These are phyloP conservation scores for Hemisphaericaspora xylanilytica DNA, from an alignment of 1,139 yeast genomes.

Conservation along the genomic window DNA sequence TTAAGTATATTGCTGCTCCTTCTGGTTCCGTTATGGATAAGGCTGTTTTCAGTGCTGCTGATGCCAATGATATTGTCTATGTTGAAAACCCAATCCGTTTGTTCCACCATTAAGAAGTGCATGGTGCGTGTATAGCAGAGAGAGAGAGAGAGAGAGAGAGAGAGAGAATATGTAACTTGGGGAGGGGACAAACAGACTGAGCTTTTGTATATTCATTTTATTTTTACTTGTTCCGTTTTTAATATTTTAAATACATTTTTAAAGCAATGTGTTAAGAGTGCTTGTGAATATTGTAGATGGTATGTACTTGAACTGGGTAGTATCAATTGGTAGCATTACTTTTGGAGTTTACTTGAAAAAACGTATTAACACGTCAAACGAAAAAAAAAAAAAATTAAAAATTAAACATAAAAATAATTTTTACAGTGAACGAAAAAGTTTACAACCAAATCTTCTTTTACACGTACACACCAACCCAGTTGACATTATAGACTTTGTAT, in stretches of 20 bases:
- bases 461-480: too few relatives aligned
- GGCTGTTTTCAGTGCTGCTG: slow-evolving; percentile 95
- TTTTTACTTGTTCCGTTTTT: too few relatives aligned
- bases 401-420: too few relatives aligned
- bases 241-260: too few relatives aligned
- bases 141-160: neutral
- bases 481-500: too few relatives aligned
- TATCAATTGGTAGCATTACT: too few relatives aligned
- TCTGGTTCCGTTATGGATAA: slow-evolving; percentile 97
- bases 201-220: neutral
- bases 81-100: slow-evolving; percentile 95
- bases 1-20: slow-evolving; percentile 92
- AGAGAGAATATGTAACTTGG: too few relatives aligned
- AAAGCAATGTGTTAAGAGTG: too few relatives aligned
- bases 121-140: neutral
- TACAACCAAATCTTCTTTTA: neutral
- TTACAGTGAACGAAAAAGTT: neutral
- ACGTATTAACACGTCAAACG: slow-evolving; percentile 3
- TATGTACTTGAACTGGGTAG: too few relatives aligned
- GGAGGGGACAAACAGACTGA: too few relatives aligned
- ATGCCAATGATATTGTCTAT: slow-evolving; percentile 80
- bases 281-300: too few relatives aligned
- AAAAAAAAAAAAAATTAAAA: slow-evolving; percentile 3
- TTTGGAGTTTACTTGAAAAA: neutral
- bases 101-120: slow-evolving; percentile 78